Evolutionary conservation across 768 basidiomycete genomes (phyloP).

Genomic region (Agaricus subrufescens): DNA sequence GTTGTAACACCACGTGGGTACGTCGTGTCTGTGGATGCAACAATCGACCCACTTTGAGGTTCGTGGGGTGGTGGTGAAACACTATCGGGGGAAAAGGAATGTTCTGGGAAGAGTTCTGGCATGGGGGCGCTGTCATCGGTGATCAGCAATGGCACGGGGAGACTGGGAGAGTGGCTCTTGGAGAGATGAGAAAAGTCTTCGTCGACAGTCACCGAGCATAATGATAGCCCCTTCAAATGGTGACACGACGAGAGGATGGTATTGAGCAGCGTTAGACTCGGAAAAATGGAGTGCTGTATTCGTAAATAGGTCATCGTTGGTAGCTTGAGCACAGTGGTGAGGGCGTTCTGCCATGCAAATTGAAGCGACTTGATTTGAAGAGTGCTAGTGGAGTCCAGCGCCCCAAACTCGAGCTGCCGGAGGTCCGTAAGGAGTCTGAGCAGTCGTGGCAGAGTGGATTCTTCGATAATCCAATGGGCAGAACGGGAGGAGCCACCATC

Average conservation of each 20-base stretch:
- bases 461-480: conserved; percentile 34
- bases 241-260: conserved; percentile 27
- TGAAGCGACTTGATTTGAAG: conserved; percentile 34
- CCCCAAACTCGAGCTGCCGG: conserved; percentile 30
- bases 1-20: conserved; percentile 4
- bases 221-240: conserved; percentile 29
- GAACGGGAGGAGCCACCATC: conserved; percentile 10
- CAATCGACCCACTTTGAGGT: conserved; percentile 1
- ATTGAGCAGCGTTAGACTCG: conserved; percentile 28
- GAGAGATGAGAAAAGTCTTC: conserved; percentile 15
- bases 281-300: conserved; percentile 36
- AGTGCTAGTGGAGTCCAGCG: conserved; percentile 19
- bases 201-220: conserved; percentile 29
- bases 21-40: not conserved
- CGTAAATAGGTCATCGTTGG: conserved; percentile 33
- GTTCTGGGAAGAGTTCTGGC: not conserved
- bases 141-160: not conserved
- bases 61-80: not conserved
- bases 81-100: not conserved
- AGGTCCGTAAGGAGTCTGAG: conserved; percentile 33
- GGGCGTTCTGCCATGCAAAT: conserved; percentile 27
- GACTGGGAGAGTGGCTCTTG: not conserved
- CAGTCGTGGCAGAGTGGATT: conserved; percentile 30
- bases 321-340: conserved; percentile 29
- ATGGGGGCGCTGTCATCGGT: not conserved